Conservation (phyloP, 495 filamentous ascomycete species). For the Penicillium alfredii region DNA sequence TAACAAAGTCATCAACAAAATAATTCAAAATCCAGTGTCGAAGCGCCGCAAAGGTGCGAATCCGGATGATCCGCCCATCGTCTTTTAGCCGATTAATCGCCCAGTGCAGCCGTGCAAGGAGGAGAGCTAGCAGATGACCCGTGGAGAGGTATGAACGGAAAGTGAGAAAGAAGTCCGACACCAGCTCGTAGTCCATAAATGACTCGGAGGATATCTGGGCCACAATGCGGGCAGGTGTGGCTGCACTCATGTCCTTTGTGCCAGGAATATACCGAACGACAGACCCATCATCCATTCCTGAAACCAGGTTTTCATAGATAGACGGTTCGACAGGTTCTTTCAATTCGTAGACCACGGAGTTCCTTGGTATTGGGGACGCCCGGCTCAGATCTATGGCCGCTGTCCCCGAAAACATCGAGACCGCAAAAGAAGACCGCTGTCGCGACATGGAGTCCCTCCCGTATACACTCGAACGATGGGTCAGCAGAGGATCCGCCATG, state of each 20-base stretch:
- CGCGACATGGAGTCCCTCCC: slow-evolving; percentile 21
- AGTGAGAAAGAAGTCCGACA: slow-evolving; percentile 98
- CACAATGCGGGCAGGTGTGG: slow-evolving; percentile 85
- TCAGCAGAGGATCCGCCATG: slow-evolving; percentile 18
- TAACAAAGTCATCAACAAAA: slow-evolving; percentile 90
- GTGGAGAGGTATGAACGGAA: slow-evolving; percentile 79
- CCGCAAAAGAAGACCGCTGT: slow-evolving; percentile 31
- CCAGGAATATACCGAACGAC: slow-evolving; percentile 77
- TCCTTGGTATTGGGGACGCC: slow-evolving; percentile 24
- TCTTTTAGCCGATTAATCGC: slow-evolving; percentile 76
- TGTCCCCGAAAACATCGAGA: slow-evolving; percentile 44
- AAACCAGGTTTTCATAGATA: slow-evolving; percentile 77
- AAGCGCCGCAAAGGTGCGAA: slow-evolving; percentile 91
- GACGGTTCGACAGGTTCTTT: slow-evolving; percentile 45
- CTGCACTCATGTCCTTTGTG: slow-evolving; percentile 73
- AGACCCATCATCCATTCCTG: slow-evolving; percentile 63
- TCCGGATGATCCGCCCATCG: slow-evolving; percentile 82
- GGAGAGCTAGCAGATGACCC: slow-evolving; percentile 68
- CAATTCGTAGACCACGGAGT: slow-evolving; percentile 40
- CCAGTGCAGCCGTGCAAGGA: slow-evolving; percentile 82
- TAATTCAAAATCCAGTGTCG: slow-evolving; percentile 99
- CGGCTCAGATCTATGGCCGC: slow-evolving; percentile 36
- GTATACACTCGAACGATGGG: slow-evolving; percentile 15
- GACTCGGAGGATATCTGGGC: slow-evolving; percentile 96
- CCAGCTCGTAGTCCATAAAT: slow-evolving; percentile 94